Base-by-base conservation (phyloP, 768 basidiomycete genomes). In the Tylopilus cervinicoccineus region DNA sequence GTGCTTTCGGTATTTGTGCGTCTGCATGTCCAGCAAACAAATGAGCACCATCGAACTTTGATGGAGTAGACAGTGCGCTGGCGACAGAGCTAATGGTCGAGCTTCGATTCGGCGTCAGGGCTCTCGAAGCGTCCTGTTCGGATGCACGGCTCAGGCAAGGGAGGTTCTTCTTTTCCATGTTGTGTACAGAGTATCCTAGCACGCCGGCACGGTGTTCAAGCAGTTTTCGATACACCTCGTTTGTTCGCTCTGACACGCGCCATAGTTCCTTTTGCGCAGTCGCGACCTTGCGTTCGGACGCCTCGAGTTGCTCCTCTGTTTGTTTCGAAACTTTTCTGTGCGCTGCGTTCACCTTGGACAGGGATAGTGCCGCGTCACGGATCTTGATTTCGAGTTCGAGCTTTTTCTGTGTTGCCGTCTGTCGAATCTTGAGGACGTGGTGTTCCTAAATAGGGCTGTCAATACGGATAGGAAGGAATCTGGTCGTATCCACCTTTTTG, bases 171-270 rank as follows among this genome's bases (percentile, higher is more conserved):
- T 75, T 76, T 68, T 90, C 88, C 68, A 87, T 75, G 53, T 68
- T 77, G 37, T 81, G 77, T 14, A 92, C 76, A 3, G 84, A 81
- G 50, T 79, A 73, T 29, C 85, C 84, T 13, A 94, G 80, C 1
- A 93, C 88, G 2, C 81, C 87, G 0, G 92, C 85, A 14, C 88
- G 83, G 61, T 93, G 92, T 63, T 90, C 86, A 47, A 92, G 76
- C 9, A 94, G 69, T 45, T 73, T 76, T 45, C 75, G 77, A 47
- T 79, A 70, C 8, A 88, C 71, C 38, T 87, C 86, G 58, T 74
- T 75, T 26, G 78, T 73, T 26, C 81, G 79, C 59, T 83, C 80
- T 0, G 83, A 80, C 17, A 90, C 60, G 22, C 79, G 77, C 73
- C 78, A 82, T 5, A 88, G 69, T 55, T 93, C 92, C 51, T 74